Conservation (phyloP, 371 early-diverging fungal genomes). For the Apophysomyces ossiformis region DNA sequence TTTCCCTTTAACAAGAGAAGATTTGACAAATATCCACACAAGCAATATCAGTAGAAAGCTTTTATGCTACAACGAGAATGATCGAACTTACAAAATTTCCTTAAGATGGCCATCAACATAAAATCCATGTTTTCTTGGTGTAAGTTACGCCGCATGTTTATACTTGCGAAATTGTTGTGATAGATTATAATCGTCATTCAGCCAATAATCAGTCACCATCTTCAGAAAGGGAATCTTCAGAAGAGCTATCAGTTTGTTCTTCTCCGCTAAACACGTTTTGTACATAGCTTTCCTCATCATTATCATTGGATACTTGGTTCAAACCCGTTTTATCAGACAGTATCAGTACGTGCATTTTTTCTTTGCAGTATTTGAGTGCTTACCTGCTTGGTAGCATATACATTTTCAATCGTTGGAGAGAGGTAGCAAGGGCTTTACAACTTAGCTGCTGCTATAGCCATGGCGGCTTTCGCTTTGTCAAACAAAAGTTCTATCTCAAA, state of each 20-base stretch:
- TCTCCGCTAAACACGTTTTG: conserved; percentile 13
- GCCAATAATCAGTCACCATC: conserved; percentile 11
- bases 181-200: background rate
- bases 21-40: conserved; percentile 23
- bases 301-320: conserved; percentile 8
- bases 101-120: conserved; percentile 10
- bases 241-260: conserved; percentile 15
- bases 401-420: conserved; percentile 10
- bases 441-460: conserved; percentile 8
- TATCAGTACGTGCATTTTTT: conserved; percentile 20
- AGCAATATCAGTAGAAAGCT: conserved; percentile 16
- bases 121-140: conserved; percentile 8
- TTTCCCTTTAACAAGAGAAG: conserved; percentile 28
- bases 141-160: conserved; percentile 15
- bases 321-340: conserved; percentile 15
- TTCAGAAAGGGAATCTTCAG: conserved; percentile 10
- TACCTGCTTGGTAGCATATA: conserved; percentile 12
- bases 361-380: conserved; percentile 17
- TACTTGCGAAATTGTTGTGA: conserved; percentile 13
- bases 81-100: conserved; percentile 17
- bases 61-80: conserved; percentile 14
- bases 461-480: conserved; percentile 17
- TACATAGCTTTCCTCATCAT: conserved; percentile 10
- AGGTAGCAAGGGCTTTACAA: conserved; percentile 5
- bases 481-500: conserved; percentile 11